phyloP scores from a whole-genome alignment of 75 land plant species.

The Azolla pinnata region DNA sequence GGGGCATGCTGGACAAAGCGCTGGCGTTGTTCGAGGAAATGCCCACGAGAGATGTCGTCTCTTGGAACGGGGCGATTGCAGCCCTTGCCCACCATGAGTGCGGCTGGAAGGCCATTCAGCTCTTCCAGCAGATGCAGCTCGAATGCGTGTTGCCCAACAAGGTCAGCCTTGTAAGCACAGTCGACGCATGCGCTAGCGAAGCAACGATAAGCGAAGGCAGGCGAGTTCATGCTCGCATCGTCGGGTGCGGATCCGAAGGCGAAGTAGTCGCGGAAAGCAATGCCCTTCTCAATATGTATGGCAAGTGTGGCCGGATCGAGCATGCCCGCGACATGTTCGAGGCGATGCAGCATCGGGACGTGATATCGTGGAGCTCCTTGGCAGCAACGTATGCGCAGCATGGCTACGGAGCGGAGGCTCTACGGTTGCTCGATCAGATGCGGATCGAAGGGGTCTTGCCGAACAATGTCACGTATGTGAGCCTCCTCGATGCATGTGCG shows the following conservation, averaged over 20 bases:
- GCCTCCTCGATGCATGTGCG: no score
- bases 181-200: constrained; percentile 11
- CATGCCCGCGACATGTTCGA: background rate
- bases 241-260: background rate
- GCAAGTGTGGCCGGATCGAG: background rate
- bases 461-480: no score
- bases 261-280: background rate
- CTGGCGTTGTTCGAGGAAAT: background rate
- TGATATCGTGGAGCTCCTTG: no score
- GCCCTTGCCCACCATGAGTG: no score
- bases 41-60: background rate
- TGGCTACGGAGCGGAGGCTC: no score
- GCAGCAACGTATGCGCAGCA: no score
- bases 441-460: no score
- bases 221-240: constrained; percentile 1
- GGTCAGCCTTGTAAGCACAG: constrained; percentile 5
- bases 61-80: no score
- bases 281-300: constrained; percentile 4
- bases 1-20: background rate
- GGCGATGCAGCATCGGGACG: background rate
- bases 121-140: constrained; percentile 11
- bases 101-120: no score
- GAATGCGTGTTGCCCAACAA: constrained; percentile 10
- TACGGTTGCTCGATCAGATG: no score
- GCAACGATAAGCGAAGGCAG: background rate